These are phyloP conservation scores for Acanthamoeba royreba DNA, from an alignment of 208 protist genomes.

Conservation along the genomic window DNA sequence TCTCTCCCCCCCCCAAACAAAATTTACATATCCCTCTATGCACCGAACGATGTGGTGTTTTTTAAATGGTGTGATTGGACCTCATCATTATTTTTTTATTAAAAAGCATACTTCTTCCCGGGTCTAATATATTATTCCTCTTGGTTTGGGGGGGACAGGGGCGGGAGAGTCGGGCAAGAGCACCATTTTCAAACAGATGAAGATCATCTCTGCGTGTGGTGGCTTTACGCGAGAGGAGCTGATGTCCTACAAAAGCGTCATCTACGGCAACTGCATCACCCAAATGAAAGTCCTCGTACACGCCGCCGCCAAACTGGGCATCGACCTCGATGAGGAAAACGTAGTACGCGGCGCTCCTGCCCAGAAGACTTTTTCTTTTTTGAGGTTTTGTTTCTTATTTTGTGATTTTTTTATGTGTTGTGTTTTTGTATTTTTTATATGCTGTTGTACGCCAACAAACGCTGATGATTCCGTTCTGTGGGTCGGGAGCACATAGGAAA, in stretches of 20 bases:
- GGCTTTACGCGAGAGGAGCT: conserved; percentile 71
- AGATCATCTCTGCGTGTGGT: conserved; percentile 76
- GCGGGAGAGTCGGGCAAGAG: conserved; percentile 37
- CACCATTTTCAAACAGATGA: conserved; percentile 80
- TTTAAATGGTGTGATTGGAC: neutral
- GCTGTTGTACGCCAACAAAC: neutral
- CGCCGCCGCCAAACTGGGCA: conserved; percentile 38
- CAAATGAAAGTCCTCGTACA: conserved; percentile 69
- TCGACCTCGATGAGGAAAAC: conserved; percentile 23
- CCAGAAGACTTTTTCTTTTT: neutral
- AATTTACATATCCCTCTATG: neutral
- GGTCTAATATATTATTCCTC: neutral
- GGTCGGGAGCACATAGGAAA: neutral
- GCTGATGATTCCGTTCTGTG: too few species aligned
- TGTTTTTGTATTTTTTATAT: neutral
- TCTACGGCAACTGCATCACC: conserved; percentile 73
- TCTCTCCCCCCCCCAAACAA: neutral
- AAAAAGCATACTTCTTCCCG: too few species aligned
- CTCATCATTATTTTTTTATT: neutral
- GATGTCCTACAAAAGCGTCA: conserved; percentile 49
- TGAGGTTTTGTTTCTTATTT: neutral
- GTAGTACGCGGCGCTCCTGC: neutral
- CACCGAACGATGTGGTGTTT: neutral
- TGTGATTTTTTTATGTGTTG: neutral
- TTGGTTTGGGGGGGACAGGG: neutral